Conservation (phyloP, 140 eudicot genomes). For the Erigeron philadelphicus region DNA sequence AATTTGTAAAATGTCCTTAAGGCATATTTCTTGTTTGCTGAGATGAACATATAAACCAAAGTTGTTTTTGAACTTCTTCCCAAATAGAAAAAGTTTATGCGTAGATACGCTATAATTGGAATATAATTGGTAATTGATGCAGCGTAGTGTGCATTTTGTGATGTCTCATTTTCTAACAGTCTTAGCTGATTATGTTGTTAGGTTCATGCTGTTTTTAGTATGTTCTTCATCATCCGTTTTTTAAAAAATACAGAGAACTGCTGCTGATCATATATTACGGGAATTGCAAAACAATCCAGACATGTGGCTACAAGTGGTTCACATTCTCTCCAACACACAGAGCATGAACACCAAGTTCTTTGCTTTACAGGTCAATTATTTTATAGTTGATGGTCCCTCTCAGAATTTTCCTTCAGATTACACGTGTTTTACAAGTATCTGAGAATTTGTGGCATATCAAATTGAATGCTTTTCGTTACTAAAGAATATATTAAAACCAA, state of each 20-base stretch:
- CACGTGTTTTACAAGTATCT: not conserved
- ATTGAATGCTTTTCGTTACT: not conserved
- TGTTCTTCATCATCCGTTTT: constrained; percentile 10
- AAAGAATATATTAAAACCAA: not conserved
- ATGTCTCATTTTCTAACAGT: constrained; percentile 4
- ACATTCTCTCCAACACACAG: constrained; percentile 71
- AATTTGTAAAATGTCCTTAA: not conserved
- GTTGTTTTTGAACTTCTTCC: not conserved
- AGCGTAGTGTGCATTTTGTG: not conserved
- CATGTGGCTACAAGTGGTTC: constrained; percentile 99
- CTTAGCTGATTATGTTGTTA: constrained; percentile 13
- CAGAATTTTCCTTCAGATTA: not conserved
- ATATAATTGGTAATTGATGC: not conserved
- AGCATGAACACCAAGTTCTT: constrained; percentile 87
- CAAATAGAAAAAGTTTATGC: not conserved
- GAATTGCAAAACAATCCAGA: constrained; percentile 92
- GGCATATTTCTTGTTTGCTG: not conserved
- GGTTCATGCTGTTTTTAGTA: not conserved
- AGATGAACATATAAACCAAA: not conserved
- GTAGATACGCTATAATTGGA: not conserved
- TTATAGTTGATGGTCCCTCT: constrained; percentile 9
- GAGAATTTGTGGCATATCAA: constrained; percentile 12
- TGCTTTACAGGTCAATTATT: constrained; percentile 71
- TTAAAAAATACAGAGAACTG: constrained; percentile 61
- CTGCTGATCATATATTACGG: constrained; percentile 86